Conservation (phyloP, 148 eudicot species). For the Rhododendron williamsianum region DNA sequence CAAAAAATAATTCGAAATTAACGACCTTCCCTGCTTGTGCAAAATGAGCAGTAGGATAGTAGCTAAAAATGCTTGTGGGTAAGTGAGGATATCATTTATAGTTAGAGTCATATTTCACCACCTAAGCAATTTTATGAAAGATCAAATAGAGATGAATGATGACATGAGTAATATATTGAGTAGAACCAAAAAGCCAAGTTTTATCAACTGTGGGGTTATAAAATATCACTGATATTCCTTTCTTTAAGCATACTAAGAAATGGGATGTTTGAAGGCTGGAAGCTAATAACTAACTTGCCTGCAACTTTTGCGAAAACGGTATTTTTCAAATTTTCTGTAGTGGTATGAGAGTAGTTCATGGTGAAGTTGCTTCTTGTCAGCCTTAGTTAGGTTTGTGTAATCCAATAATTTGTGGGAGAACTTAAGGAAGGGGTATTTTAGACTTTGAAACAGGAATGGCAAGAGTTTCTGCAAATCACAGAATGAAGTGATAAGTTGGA, state of each 20-base stretch:
- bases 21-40: neutral
- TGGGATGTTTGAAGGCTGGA: neutral
- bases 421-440: neutral
- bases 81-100: neutral
- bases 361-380: slow-evolving; percentile 4
- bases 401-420: neutral
- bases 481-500: neutral
- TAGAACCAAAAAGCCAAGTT: neutral
- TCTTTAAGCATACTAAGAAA: neutral
- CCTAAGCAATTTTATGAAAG: neutral
- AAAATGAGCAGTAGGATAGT: neutral
- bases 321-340: neutral
- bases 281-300: neutral
- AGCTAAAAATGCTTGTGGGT: neutral
- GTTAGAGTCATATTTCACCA: neutral
- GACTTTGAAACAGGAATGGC: neutral
- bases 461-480: neutral
- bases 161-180: neutral
- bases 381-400: neutral
- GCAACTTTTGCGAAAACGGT: neutral
- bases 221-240: neutral
- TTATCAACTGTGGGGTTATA: neutral
- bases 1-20: neutral
- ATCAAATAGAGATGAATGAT: neutral
- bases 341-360: neutral